phyloP scores from a whole-genome alignment of 192 early-diverging fungal species.

The Mortierella alpina region DNA sequence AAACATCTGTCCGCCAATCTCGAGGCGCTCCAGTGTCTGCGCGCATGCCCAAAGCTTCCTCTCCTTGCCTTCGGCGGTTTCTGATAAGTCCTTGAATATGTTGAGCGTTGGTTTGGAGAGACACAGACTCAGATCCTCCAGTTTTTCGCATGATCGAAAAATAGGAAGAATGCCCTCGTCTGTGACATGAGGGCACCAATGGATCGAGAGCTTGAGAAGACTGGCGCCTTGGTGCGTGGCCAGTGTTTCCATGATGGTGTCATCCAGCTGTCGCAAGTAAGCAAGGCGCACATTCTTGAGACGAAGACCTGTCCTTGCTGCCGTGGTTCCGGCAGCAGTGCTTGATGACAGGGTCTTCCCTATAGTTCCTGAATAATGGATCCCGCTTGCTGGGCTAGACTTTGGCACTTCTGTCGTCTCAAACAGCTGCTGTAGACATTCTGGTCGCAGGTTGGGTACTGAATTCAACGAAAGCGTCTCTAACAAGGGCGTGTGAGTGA shows the following conservation, averaged over 20 bases:
- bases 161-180: constrained; percentile 35
- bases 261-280: constrained; percentile 34
- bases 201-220: constrained; percentile 24
- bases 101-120: constrained; percentile 35
- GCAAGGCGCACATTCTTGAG: constrained; percentile 36
- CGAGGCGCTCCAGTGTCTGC: constrained; percentile 35
- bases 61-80: neutral
- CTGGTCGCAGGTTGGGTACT: constrained; percentile 13
- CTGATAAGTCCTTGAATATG: constrained; percentile 15
- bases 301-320: neutral
- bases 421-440: constrained; percentile 15
- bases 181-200: constrained; percentile 50
- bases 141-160: constrained; percentile 20
- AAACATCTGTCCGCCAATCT: constrained; percentile 47
- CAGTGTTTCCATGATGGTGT: constrained; percentile 26
- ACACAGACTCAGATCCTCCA: constrained; percentile 33
- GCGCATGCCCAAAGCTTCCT: constrained; percentile 41
- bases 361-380: neutral
- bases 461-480: constrained; percentile 35
- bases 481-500: constrained; percentile 15
- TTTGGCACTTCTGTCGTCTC: neutral
- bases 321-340: neutral
- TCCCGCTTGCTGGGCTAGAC: neutral
- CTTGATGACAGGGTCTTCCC: neutral
- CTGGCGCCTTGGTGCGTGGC: constrained; percentile 19